Evolutionary conservation across 1,284 basidiomycete genomes (phyloP), one percentile per base, ranked within the genome.

Genomic region (Filobasidium uniguttulatum): DNA sequence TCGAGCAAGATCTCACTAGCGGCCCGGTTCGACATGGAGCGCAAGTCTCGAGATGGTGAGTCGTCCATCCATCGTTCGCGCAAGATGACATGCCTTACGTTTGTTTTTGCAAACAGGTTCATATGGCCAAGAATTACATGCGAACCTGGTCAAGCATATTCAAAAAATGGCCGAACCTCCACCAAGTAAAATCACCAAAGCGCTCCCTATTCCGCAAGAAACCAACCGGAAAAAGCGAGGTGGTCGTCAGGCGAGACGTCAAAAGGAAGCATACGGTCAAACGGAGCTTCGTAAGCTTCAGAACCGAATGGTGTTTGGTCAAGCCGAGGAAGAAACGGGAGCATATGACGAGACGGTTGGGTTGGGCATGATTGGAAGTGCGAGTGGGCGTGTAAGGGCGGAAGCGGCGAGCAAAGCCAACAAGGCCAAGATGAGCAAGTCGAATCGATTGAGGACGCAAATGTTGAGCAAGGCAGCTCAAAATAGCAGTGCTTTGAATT

Each of bases 261-360:
- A 89, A 20, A 98, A 98, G 65, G 94, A 98, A 70, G 85, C 86
- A 5, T 90, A 93, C 62, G 91, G 90, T 3, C 85, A 90, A 71
- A 97, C 94, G 2, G 94, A 99, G 69, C 73, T 98, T 44, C 81
- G 88, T 57, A 98, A 98, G 71, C 74, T 94, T 59, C 90, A 96
- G 71, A 99, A 99, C 69, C 80, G 94, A 43, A 83, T 98, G 81
- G 81, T 78, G 56, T 98, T 99, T 61, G 94, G 94, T 49, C 83
- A 93, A 70, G 83, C 82, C 2, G 94, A 98, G 66, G 83, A 93
- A 62, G 94, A 99, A 69, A 83, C 90, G 20, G 90, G 88, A 33
- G 87, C 89, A 19, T 94, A 90, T 49, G 94, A 96, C 71, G 83
- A 97, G 74, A 90, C 87, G 10, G 85, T 90, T 70, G 94, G 94